Evolutionary conservation across 2,329 filamentous ascomycete genomes (phyloP).

Genomic region (Emydomyces testavorans): DNA sequence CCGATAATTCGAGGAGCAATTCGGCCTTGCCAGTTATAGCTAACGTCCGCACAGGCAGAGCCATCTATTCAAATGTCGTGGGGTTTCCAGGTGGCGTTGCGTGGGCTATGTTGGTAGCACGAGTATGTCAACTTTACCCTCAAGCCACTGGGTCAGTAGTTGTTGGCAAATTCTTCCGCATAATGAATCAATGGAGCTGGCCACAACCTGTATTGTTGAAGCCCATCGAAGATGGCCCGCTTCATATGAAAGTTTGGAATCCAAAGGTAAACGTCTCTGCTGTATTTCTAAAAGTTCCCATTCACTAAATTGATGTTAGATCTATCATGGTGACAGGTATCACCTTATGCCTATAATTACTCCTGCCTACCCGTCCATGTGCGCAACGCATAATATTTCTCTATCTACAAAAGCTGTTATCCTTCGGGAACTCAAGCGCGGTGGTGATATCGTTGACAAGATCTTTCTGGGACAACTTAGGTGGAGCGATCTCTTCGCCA

Average conservation of each 20-base stretch:
- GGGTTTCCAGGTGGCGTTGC: slow-evolving; percentile 94
- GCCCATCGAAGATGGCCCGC: slow-evolving; percentile 66
- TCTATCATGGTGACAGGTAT: slow-evolving; percentile 67
- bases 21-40: background rate
- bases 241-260: slow-evolving; percentile 87
- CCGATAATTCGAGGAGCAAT: too few species aligned
- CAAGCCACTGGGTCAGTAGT: slow-evolving; percentile 81
- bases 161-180: slow-evolving; percentile 85
- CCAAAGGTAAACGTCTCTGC: slow-evolving; percentile 51
- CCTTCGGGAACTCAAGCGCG: slow-evolving; percentile 67
- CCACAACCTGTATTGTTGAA: slow-evolving; percentile 88
- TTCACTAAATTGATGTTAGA: slow-evolving; percentile 30
- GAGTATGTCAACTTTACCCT: slow-evolving; percentile 92
- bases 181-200: slow-evolving; percentile 88
- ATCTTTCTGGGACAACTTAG: slow-evolving; percentile 65
- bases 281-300: background rate
- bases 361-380: slow-evolving; percentile 95
- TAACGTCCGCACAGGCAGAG: slow-evolving; percentile 45
- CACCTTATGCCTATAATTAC: slow-evolving; percentile 98
- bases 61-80: slow-evolving; percentile 91
- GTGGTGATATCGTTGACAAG: slow-evolving; percentile 61
- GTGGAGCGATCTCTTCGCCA: slow-evolving; percentile 81
- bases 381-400: slow-evolving; percentile 88
- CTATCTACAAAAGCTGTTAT: slow-evolving; percentile 76
- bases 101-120: slow-evolving; percentile 94